Conservation (phyloP, 1,284 basidiomycete species). For the Fereydounia khargensis region DNA sequence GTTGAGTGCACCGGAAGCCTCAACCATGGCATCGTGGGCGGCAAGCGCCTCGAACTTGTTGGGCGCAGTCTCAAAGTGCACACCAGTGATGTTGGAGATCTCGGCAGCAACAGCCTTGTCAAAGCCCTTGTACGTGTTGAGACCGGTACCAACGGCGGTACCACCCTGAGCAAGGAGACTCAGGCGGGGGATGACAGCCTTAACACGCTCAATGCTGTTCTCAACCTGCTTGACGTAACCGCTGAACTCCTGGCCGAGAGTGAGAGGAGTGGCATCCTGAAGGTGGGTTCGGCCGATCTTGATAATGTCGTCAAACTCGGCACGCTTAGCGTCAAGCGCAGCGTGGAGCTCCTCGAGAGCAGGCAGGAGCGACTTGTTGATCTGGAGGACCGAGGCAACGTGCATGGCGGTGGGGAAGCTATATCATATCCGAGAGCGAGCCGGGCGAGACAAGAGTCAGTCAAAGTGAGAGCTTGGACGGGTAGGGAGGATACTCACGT, state of each 20-base stretch:
- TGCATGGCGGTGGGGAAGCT: constrained; percentile 99
- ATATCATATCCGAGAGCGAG: no score
- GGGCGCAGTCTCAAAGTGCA: constrained; percentile 90
- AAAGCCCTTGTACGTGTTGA: constrained; percentile 96
- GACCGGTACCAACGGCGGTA: constrained; percentile 91
- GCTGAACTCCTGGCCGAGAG: constrained; percentile 96
- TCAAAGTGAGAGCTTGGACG: neutral
- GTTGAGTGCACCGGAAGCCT: constrained; percentile 94
- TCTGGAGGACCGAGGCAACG: constrained; percentile 88
- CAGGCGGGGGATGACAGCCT: constrained; percentile 79
- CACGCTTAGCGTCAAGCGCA: constrained; percentile 76
- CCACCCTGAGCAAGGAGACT: constrained; percentile 94
- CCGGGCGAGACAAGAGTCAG: constrained; percentile 58
- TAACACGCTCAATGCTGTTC: constrained; percentile 84
- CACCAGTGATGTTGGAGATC: constrained; percentile 85
- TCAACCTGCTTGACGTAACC: constrained; percentile 94
- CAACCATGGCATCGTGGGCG: constrained; percentile 93
- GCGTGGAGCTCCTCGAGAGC: constrained; percentile 79
- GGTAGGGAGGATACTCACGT: no score
- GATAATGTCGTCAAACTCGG: constrained; percentile 68
- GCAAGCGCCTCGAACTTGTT: constrained; percentile 99
- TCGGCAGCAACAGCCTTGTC: constrained; percentile 90
- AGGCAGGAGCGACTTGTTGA: constrained; percentile 77
- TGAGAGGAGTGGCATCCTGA: constrained; percentile 93
- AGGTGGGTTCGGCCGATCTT: constrained; percentile 99